Percentiles rank a stretch among this genome's conserved stretches.
Evolutionary conservation across 805 yeast species (phyloP).

Genomic region (Diddensiella transvaalensis): DNA sequence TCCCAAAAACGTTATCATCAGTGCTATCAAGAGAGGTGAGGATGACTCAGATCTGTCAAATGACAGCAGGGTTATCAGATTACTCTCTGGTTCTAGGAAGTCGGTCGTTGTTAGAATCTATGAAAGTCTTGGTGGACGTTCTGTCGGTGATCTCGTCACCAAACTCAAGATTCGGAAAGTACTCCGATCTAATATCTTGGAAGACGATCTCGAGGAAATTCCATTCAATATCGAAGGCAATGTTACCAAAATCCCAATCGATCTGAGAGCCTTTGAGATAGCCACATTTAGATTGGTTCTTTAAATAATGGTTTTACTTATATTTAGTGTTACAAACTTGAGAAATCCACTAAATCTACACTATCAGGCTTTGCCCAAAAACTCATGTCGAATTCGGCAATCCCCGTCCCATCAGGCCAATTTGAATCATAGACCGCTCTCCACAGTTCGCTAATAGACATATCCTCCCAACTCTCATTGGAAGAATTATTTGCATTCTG

Average conservation of each 20-base stretch:
- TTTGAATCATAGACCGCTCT: not conserved
- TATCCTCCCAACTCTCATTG: not conserved
- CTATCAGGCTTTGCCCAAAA: constrained; percentile 1
- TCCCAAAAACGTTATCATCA: constrained; percentile 58
- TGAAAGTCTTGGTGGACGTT: constrained; percentile 80
- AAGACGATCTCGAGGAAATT: constrained; percentile 23
- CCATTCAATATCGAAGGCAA: constrained; percentile 17
- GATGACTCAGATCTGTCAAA: constrained; percentile 51
- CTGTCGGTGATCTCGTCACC: constrained; percentile 49
- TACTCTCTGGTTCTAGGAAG: constrained; percentile 36
- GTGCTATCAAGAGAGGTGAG: constrained; percentile 82
- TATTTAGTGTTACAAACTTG: not conserved
- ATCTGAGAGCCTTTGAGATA: constrained; percentile 72
- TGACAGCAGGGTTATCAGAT: constrained; percentile 24
- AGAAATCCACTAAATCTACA: not conserved
- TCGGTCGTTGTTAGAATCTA: constrained; percentile 68
- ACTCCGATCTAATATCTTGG: constrained; percentile 35
- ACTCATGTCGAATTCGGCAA: constrained; percentile 3
- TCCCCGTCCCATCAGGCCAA: constrained; percentile 7
- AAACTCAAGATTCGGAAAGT: constrained; percentile 53
- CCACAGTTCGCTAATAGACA: constrained; percentile 6
- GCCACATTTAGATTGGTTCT: constrained; percentile 51
- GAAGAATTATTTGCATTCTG: not conserved
- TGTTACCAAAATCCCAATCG: constrained; percentile 35
- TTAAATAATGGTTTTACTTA: not conserved